These are phyloP conservation scores for Oryza nivara DNA, from an alignment of 176 grass and related monocot species.

Conservation along the genomic window DNA sequence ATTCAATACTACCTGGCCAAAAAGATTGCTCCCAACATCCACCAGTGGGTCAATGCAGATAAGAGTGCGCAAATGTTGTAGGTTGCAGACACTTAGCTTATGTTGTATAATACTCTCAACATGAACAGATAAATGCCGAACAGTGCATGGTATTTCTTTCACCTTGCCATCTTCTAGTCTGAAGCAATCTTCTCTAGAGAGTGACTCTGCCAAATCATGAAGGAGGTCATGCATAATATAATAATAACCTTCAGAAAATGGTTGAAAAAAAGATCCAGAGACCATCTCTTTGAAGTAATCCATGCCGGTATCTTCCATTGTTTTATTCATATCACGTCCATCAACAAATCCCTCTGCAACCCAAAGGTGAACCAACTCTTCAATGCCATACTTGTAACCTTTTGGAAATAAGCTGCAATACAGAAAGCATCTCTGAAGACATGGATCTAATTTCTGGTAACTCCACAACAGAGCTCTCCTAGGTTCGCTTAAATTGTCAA, in stretches of 20 bases:
- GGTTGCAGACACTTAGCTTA: conserved; percentile 7
- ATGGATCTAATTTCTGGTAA: neutral
- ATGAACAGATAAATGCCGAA: neutral
- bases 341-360: neutral
- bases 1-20: neutral
- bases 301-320: no score
- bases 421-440: neutral
- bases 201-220: conserved; percentile 1
- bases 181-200: conserved; percentile 21
- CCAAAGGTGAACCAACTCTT: neutral
- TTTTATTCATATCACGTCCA: no score
- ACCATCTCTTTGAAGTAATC: neutral
- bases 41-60: conserved; percentile 10
- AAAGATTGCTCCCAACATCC: conserved; percentile 12
- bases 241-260: no score
- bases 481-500: neutral
- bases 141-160: conserved; percentile 8
- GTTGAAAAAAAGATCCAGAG: neutral
- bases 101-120: neutral
- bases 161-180: conserved; percentile 38
- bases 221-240: neutral
- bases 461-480: neutral
- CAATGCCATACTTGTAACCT: neutral
- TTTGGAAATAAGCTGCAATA: neutral
- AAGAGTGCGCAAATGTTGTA: conserved; percentile 10